These are phyloP conservation scores for Blumeria hordei DNA, from an alignment of 2,329 filamentous ascomycete genomes.

Conservation along the genomic window DNA sequence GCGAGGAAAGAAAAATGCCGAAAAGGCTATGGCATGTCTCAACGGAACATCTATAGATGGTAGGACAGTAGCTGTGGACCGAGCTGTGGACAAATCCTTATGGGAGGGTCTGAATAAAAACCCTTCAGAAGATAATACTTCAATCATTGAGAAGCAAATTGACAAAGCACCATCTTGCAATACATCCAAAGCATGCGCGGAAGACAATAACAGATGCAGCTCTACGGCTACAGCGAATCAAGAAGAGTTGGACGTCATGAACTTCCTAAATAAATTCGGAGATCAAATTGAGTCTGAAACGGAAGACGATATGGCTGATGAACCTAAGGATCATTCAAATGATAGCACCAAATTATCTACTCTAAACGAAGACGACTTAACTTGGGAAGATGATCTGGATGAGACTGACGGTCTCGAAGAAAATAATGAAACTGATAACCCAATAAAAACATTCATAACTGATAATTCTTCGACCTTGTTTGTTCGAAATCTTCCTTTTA, in stretches of 20 bases:
- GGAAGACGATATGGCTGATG: conserved; percentile 13
- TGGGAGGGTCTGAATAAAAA: conserved; percentile 38
- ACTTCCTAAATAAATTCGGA: conserved; percentile 15
- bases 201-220: conserved; percentile 2
- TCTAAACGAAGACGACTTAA: conserved; percentile 10
- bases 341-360: conserved; percentile 19
- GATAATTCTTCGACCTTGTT: conserved; percentile 65
- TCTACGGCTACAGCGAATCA: conserved; percentile 2
- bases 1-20: conserved; percentile 69
- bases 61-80: conserved; percentile 75
- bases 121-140: conserved; percentile 12
- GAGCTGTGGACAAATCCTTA: conserved; percentile 76
- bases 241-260: conserved; percentile 16
- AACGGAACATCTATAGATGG: conserved; percentile 86
- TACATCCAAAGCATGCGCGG: neutral
- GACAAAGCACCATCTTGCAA: neutral
- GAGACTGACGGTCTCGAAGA: conserved; percentile 19
- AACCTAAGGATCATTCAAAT: conserved; percentile 16
- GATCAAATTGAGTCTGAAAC: conserved; percentile 17
- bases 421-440: conserved; percentile 14
- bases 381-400: conserved; percentile 23
- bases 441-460: conserved; percentile 18
- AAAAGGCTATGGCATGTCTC: conserved; percentile 60
- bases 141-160: neutral
- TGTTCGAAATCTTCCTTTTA: conserved; percentile 84